Evolutionary conservation across 2,329 filamentous ascomycete genomes (phyloP), one percentile per base, ranked within the genome.

Genomic region (Xylariaceae sp.): DNA sequence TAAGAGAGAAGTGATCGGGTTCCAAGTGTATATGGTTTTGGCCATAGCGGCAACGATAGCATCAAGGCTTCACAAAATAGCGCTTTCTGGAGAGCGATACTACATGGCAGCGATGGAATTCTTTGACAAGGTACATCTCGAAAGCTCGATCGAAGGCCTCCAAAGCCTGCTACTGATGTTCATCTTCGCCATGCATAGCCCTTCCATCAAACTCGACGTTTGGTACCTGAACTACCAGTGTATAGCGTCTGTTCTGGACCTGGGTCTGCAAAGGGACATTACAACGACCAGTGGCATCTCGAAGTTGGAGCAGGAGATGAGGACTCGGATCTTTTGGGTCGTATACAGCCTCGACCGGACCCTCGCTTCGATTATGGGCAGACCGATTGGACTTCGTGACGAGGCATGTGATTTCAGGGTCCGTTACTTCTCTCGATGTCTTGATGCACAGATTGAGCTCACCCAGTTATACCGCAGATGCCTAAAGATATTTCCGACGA

Each of bases 161-260:
- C 74, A 78, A 32, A 74, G 71, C 38, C 53, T 77, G 41, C 46
- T 73, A 1, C 42, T 73, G 0, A 53, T 73, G 2, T 55, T 72
- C 19, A 62, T 77, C 0, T 76, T 76, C 38, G 71, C 73, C 0
- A 61, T 78, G 11, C 68, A 76, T 28, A 76, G 67, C 44, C 69
- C 73, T 0, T 69, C 64, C 1, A 66, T 72, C 37, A 59, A 65
- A 0, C 50, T 77, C 3, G 77, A 74, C 41, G 60, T 74, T 1
- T 78, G 74, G 75, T 73, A 74, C 39, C 56, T 78, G 2, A 75
- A 77, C 39, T 78, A 78, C 39, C 74, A 77, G 44, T 76, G 73
- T 30, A 61, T 78, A 9, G 73, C 73, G 1, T 63, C 68, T 0
- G 57, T 75, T 1, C 57, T 78, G 3, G 74, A 78, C 34, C 50